Base-by-base conservation (phyloP, 2,329 filamentous ascomycete genomes). In the Magnaporthiopsis rhizophila region DNA sequence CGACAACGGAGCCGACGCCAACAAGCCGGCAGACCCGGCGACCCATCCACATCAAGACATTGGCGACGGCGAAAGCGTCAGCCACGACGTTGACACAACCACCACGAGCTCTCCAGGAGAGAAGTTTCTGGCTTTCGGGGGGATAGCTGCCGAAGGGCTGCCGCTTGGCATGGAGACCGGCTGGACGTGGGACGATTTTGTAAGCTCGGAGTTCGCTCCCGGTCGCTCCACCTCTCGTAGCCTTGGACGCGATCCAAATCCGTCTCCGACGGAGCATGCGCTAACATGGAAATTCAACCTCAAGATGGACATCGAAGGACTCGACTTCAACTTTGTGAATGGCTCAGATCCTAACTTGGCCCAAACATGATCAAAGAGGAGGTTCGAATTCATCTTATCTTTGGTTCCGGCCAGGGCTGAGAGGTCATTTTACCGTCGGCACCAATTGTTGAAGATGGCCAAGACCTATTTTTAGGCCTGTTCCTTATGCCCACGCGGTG, bases 91-190 rank as follows among this genome's bases (percentile, higher is more conserved):
- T 12, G 59, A 61, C 5, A 45, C n/a, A 18, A 28, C 21, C n/a
- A 24, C 53, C 13, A 30, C 61, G 1, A 58, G 32, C 30, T 38
- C 61, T 5, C 61, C 61, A 15, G 38, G 28, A 12, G 61, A 63
- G 53, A 32, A 26, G 45, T 36, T 63, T 21, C 30, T 63, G 21
- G 61, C 61, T 34, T 63, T 63, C 34, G 61, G 61, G n/a, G 61
- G 50, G 2, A 57, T 58, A 6, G 61, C 53, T 7, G 30, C 28
- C n/a, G 32, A 60, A 9, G 53, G 36, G 13, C 15, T 63, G 21
- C 30, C 36, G 8, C 56, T 58, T 50, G 50, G n/a, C 30, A 63
- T 32, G 50, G 61, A 63, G 11, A 36, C 30, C 6, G 32, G 21
- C 26, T 63, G 61, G 61, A 50, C 53, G 7, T 56, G 53, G 18